Conservation (phyloP, 257 asterid genomes). For the Petrea volubilis region DNA sequence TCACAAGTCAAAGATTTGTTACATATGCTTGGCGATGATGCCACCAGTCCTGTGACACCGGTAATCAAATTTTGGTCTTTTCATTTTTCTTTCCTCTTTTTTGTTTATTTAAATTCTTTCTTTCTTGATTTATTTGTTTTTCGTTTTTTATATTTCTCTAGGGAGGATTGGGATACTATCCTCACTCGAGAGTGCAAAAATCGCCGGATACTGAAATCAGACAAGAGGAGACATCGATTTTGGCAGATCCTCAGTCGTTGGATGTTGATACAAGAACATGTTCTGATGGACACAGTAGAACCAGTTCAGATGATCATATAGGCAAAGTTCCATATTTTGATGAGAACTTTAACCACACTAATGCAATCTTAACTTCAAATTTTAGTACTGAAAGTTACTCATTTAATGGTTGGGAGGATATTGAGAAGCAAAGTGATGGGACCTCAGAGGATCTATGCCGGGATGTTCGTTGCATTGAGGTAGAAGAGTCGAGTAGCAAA, state of each 20-base stretch:
- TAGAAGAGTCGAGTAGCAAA: constrained; percentile 40
- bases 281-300: constrained; percentile 63
- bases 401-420: constrained; percentile 74
- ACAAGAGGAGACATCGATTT: constrained; percentile 40
- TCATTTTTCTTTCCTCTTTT: neutral
- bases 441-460: constrained; percentile 73
- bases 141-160: constrained; percentile 37
- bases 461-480: constrained; percentile 83
- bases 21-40: constrained; percentile 57
- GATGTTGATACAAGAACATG: constrained; percentile 46
- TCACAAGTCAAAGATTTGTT: constrained; percentile 72
- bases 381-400: constrained; percentile 66
- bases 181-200: constrained; percentile 56
- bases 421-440: constrained; percentile 66
- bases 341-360: constrained; percentile 37
- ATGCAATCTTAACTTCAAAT: constrained; percentile 40
- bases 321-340: constrained; percentile 56
- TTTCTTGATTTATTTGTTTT: neutral
- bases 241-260: constrained; percentile 45
- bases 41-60: constrained; percentile 39
- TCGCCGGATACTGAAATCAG: constrained; percentile 45
- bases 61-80: constrained; percentile 28
- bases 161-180: constrained; percentile 69
- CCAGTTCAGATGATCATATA: constrained; percentile 63
- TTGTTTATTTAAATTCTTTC: neutral